Base-by-base conservation (phyloP, 768 basidiomycete species). In the Termitomyces titanicus region DNA sequence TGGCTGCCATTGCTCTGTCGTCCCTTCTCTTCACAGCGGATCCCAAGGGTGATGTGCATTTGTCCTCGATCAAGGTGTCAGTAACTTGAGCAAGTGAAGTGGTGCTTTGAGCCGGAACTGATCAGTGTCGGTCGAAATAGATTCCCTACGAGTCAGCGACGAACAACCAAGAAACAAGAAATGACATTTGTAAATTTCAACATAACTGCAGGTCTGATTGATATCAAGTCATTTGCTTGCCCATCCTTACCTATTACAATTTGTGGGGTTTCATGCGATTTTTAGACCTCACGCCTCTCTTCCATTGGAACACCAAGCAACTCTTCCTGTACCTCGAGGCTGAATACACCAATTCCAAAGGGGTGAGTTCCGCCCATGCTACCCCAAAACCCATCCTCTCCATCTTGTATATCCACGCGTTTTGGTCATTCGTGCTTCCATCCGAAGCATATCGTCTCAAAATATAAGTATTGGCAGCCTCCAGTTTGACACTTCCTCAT, bases 301-400 rank as follows among this genome's bases (percentile, higher is more conserved):
- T 94, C 72, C 75, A 94, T 71, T 96, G 93, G 93, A 96, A 96
- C 70, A 95, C 94, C n/a, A 96, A 96, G 70, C 94, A 96, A 66
- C 66, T 96, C 11, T 95, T 96, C 68, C 68, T 95, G 12, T 94
- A 91, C 64, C 79, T 96, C 33, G 82, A 86, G 62, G 94, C 90
- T 0, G 92, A 95, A 68, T 95, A 94, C 66, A 78, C 77, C 33
- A 89, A 85, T 52, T 69, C 77, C 0, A 73, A 87, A 68, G 85
- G 90, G 45, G 93, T 93, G 66, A 73, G 89, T 63, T 37, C 20
- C 5, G 43, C 51, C 29, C 27, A 13, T 27, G 53, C 22, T 35
- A 37, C 46, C 38, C 18, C 37, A 24, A 24, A 10, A 24, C 45
- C 45, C 17, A 17, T 38, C n/a, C 17, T 24, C 37, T 27, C 31